A percentile compares a stretch with the other conserved stretches of the same genome.
These are phyloP conservation scores for Calycina herbarum DNA, from an alignment of 2,329 filamentous ascomycete genomes.

Conservation along the genomic window DNA sequence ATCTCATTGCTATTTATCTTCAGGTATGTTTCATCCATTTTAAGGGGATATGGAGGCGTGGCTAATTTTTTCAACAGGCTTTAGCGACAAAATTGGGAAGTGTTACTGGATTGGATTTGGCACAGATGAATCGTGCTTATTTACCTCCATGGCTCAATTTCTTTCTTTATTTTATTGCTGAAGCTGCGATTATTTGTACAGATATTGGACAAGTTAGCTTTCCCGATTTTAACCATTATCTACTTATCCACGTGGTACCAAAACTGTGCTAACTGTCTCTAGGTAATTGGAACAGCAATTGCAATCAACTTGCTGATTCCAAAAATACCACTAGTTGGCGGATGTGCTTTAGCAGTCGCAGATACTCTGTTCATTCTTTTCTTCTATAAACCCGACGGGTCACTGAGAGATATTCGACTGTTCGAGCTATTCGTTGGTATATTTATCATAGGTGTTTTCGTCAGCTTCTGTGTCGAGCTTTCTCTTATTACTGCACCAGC, in stretches of 20 bases:
- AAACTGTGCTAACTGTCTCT: background rate
- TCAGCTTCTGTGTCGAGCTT: constrained; percentile 69
- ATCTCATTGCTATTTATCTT: constrained; percentile 56
- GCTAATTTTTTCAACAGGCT: constrained; percentile 44
- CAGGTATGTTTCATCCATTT: constrained; percentile 15
- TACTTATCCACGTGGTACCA: background rate
- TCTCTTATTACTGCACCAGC: constrained; percentile 56
- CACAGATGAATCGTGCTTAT: constrained; percentile 51
- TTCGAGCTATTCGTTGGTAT: constrained; percentile 64
- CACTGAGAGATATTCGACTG: constrained; percentile 54
- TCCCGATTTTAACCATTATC: background rate
- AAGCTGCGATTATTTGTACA: constrained; percentile 42
- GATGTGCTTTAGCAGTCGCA: constrained; percentile 64
- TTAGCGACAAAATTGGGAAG: constrained; percentile 44
- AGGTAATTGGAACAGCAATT: constrained; percentile 71
- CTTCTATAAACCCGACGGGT: constrained; percentile 60
- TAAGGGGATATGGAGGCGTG: background rate
- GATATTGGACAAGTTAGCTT: constrained; percentile 24
- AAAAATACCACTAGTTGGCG: constrained; percentile 62
- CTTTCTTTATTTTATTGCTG: constrained; percentile 51
- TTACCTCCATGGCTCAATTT: constrained; percentile 53
- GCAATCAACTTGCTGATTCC: constrained; percentile 64
- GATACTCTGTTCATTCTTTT: constrained; percentile 67
- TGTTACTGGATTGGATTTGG: constrained; percentile 52
- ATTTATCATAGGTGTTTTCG: constrained; percentile 63